Evolutionary conservation across 2,329 filamentous ascomycete genomes (phyloP), one percentile per base, ranked within the genome.

Genomic region (Ceratocystis papillata): DNA sequence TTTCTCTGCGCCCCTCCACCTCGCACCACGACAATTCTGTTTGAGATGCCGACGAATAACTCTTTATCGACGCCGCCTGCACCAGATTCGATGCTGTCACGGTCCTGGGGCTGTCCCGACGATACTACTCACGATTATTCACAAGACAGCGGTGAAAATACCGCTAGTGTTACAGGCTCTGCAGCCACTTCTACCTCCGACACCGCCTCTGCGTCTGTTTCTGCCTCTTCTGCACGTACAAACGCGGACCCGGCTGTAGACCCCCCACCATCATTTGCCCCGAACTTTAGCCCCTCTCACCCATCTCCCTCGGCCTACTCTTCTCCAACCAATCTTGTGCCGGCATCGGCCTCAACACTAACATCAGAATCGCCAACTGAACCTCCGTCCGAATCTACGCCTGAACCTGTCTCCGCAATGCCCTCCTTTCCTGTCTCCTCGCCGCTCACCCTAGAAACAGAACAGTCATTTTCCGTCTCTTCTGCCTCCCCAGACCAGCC

Each of bases 1-100:
- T 57, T 8, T 33, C 53, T 57, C 53, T 30, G 8, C 53, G 37
- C 61, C 10, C 28, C 41, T 25, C 15, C 17, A 20, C 55, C 22
- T 20, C 55, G 10, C 3, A 41, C 10, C 10, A 41, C 37, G 37
- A 41, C 37, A 41, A 41, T 41, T 1, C 37, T 4, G 37, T 1
- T 41, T 41, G 41, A 25, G 7, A 67, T 67, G 65, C 62, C 65
- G 30, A 59, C 46, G 22, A 60, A 20, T 53, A 61, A 55, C 53
- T 55, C 60, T 45, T 66, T 20, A 46, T 64, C 22, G 65, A 53
- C 62, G 57, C 48, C 66, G 41, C 65, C 62, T 60, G 33, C 37
- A 15, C 28, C 22, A 57, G 28, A 57, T 30, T 63, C 41, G 5
- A 41, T 22, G 48, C 48, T 30, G 15, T 28, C n/a, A 25, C 63